A percentile compares a stretch with the other conserved stretches of the same genome.
Conservation (phyloP, 306 rosid genomes). For the Neltuma alba region DNA sequence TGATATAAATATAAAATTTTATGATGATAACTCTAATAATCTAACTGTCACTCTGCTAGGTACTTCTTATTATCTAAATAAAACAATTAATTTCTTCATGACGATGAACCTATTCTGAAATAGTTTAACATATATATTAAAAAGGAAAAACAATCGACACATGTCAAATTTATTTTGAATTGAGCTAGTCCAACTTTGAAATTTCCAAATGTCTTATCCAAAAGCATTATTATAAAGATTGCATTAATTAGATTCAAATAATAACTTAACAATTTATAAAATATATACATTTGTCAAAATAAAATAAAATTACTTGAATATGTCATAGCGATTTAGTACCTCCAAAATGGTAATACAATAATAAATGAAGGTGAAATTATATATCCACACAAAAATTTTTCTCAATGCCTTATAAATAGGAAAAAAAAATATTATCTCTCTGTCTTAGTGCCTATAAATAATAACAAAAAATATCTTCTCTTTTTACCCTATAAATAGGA, state of each 20-base stretch:
- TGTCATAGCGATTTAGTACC: not conserved
- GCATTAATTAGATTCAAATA: not conserved
- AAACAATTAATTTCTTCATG: not conserved
- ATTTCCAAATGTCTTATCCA: not conserved
- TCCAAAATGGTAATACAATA: too few relatives aligned
- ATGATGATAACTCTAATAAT: not conserved
- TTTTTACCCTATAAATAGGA: too few relatives aligned
- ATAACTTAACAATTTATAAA: not conserved
- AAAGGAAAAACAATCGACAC: not conserved
- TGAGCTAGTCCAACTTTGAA: constrained; percentile 6
- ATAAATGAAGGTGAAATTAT: too few relatives aligned
- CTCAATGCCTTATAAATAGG: too few relatives aligned
- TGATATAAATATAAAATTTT: not conserved
- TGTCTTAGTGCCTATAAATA: too few relatives aligned
- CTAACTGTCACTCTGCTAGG: not conserved
- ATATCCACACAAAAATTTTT: too few relatives aligned
- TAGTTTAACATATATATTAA: not conserved
- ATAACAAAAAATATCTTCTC: too few relatives aligned
- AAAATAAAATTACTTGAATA: not conserved
- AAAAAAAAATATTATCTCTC: too few relatives aligned
- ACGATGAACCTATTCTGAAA: not conserved
- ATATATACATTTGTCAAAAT: not conserved
- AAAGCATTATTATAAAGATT: not conserved
- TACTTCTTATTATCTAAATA: not conserved
- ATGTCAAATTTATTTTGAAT: not conserved